Conservation (phyloP, 1,284 basidiomycete species). For the Neolentinus lepideus region DNA sequence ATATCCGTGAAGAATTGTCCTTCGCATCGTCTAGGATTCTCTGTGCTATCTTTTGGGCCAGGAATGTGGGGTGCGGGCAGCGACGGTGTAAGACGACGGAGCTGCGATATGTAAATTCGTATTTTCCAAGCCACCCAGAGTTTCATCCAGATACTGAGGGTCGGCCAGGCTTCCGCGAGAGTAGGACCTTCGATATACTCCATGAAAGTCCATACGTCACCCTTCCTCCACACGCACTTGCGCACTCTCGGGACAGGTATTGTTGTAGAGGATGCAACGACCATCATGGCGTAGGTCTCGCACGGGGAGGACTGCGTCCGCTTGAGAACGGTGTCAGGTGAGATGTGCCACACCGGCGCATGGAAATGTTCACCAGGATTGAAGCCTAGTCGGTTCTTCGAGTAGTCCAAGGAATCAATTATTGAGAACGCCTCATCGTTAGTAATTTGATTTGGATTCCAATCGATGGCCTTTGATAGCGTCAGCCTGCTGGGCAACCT, state of each 20-base stretch:
- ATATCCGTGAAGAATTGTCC: slow-evolving; percentile 6
- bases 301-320: neutral
- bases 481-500: neutral
- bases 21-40: slow-evolving; percentile 3
- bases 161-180: slow-evolving; percentile 17
- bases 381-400: neutral
- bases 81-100: slow-evolving; percentile 17
- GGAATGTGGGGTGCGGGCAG: slow-evolving; percentile 7
- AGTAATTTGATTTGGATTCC: neutral
- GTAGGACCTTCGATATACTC: slow-evolving; percentile 18
- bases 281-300: slow-evolving; percentile 14
- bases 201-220: slow-evolving; percentile 14
- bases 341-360: neutral
- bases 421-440: neutral
- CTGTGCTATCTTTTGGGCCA: slow-evolving; percentile 8
- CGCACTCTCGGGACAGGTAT: slow-evolving; percentile 18
- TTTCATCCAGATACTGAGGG: slow-evolving; percentile 14
- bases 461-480: neutral
- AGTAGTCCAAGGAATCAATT: neutral
- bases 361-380: neutral
- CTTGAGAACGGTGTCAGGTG: neutral
- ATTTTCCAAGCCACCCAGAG: slow-evolving; percentile 19
- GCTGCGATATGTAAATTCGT: slow-evolving; percentile 21
- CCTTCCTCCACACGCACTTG: slow-evolving; percentile 9
- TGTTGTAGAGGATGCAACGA: slow-evolving; percentile 13